A percentile compares a stretch with the other conserved stretches of the same genome.
These are phyloP conservation scores for Rhodofomes roseus DNA, from an alignment of 1,284 basidiomycete genomes.

Conservation along the genomic window DNA sequence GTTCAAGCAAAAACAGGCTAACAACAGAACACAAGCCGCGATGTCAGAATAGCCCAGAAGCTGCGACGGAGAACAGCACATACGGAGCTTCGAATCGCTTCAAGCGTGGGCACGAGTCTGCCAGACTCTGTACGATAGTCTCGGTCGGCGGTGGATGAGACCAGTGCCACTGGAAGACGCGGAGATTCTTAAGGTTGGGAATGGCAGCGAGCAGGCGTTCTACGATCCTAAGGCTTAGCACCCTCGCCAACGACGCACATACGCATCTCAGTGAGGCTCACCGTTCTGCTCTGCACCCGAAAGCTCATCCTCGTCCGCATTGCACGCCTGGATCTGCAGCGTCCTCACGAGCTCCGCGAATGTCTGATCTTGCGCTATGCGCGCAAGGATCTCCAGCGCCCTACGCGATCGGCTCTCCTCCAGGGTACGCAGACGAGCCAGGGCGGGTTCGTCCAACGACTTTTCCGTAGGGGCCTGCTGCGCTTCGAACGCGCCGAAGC, in stretches of 20 bases:
- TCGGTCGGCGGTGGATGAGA: neutral
- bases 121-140: neutral
- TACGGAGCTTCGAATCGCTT: neutral
- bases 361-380: neutral
- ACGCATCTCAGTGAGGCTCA: conserved; percentile 5
- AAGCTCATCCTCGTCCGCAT: conserved; percentile 2
- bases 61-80: neutral
- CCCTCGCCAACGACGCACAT: conserved; percentile 10
- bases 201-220: neutral
- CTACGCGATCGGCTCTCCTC: neutral
- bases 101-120: neutral
- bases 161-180: neutral
- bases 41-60: too few relatives aligned
- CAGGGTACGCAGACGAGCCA: neutral
- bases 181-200: neutral
- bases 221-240: neutral
- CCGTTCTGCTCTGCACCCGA: neutral
- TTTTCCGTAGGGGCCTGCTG: too few relatives aligned
- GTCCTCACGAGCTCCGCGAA: neutral
- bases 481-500: neutral
- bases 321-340: neutral
- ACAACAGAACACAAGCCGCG: too few relatives aligned
- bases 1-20: neutral
- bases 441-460: neutral
- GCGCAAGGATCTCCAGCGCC: neutral